phyloP scores from a whole-genome alignment of 768 basidiomycete genomes.

The Lyophyllum semitale region DNA sequence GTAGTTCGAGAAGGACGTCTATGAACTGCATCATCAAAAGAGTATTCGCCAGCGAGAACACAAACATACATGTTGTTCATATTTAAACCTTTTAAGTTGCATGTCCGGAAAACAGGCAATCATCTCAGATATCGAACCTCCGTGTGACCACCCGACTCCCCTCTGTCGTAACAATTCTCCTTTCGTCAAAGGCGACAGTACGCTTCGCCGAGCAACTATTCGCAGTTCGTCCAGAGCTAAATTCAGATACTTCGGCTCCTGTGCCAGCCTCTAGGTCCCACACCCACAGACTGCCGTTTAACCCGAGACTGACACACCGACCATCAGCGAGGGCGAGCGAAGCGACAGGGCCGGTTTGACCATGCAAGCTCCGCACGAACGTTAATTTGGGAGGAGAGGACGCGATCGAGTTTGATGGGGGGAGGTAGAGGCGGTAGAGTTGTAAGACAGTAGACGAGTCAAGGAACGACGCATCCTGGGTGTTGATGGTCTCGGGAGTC shows the following conservation, averaged over 20 bases:
- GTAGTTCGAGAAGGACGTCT: background rate
- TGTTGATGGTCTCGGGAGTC: slow-evolving; percentile 1
- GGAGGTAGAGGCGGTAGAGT: slow-evolving; percentile 72
- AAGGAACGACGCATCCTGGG: slow-evolving; percentile 5
- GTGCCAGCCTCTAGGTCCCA: slow-evolving; percentile 78
- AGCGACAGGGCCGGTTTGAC: slow-evolving; percentile 66
- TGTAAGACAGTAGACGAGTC: slow-evolving; percentile 60
- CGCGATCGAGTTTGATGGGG: slow-evolving; percentile 48
- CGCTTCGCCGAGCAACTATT: slow-evolving; percentile 28
- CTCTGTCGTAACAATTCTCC: slow-evolving; percentile 61
- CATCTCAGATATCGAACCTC: slow-evolving; percentile 56
- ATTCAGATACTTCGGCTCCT: slow-evolving; percentile 42
- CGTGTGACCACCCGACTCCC: slow-evolving; percentile 47
- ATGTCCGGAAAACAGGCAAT: background rate
- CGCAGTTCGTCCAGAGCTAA: slow-evolving; percentile 14
- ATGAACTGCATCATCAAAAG: background rate
- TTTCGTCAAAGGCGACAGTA: slow-evolving; percentile 71
- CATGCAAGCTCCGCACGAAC: slow-evolving; percentile 72
- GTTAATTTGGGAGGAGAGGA: slow-evolving; percentile 62
- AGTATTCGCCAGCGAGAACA: background rate
- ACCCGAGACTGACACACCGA: slow-evolving; percentile 74
- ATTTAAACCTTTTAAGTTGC: background rate
- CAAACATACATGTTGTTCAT: background rate
- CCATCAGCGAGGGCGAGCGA: slow-evolving; percentile 79
- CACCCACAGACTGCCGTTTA: slow-evolving; percentile 77